Conservation (phyloP, 2,329 filamentous ascomycete genomes). For the Elsinoe australis region DNA sequence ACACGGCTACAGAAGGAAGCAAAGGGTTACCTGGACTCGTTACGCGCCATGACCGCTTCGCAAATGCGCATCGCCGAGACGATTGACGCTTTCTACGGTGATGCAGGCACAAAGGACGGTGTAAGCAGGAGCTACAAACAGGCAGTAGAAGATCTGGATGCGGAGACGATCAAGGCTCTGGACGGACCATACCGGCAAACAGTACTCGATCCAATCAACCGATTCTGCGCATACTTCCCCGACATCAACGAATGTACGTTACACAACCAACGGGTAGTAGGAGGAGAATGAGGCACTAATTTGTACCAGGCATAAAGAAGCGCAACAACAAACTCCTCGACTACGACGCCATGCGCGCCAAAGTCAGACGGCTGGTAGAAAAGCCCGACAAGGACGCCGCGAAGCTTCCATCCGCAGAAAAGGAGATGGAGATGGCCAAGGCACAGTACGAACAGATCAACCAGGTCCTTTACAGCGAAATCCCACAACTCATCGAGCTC, state of each 20-base stretch:
- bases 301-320: conserved; percentile 74
- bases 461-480: conserved; percentile 84
- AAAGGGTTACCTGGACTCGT: conserved; percentile 92
- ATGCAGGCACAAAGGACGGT: conserved; percentile 87
- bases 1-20: conserved; percentile 92
- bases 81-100: conserved; percentile 98
- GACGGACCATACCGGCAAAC: conserved; percentile 94
- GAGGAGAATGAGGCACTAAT: conserved; percentile 5
- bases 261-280: background rate
- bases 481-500: conserved; percentile 93
- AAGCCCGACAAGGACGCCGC: conserved; percentile 98
- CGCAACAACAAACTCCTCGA: conserved; percentile 96
- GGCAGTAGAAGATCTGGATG: conserved; percentile 92
- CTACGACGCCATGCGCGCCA: conserved; percentile 90
- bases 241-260: conserved; percentile 89
- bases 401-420: conserved; percentile 90
- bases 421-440: conserved; percentile 91
- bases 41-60: conserved; percentile 97
- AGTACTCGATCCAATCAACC: conserved; percentile 87
- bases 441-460: conserved; percentile 93
- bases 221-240: conserved; percentile 97
- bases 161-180: conserved; percentile 95
- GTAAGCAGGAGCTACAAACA: conserved; percentile 97
- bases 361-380: conserved; percentile 93
- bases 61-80: conserved; percentile 99